Evolutionary conservation across 2,329 filamentous ascomycete genomes (phyloP), one percentile per base, ranked within the genome.

Genomic region (Penicillium glabrum): DNA sequence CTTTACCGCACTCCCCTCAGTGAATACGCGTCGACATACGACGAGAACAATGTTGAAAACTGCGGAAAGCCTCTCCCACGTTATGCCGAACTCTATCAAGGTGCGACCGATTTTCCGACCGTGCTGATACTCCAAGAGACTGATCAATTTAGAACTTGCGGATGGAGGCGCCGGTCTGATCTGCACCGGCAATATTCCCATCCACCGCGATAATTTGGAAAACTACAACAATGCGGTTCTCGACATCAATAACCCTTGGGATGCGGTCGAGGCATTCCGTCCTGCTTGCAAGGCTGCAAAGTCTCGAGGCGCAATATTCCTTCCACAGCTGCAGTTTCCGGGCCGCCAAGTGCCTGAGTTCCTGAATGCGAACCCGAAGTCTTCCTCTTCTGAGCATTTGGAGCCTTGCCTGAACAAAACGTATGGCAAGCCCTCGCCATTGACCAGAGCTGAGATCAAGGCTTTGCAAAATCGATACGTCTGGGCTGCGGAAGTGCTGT

Each of bases 211-310:
- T 44, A 64, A 67, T 33, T 59, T 68, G 3, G 64, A 69, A 43
- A 64, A 64, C 47, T 64, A 66, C 29, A 67, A 68, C 51, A 69
- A 69, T 31, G 67, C 62, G 5, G 61, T 69, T 6, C 61, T 69
- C 29, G 67, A 69, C 27, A 60, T 63, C 26, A 61, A 64, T 35
- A 63, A 66, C 48, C 57, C 63, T 9, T 61, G 57, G 53, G 61
- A 66, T 21, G 54, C 64, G 3, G 60, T 69, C 1, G 59, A 58
- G 31, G 66, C 64, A 10, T 67, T 66, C 43, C 47, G 56, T n/a
- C 61, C 63, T n/a, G 59, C 65, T 3, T 57, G 62, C 41, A 47
- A 57, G 11, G 64, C 60, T 13, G 64, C 65, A 11, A 67, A 66
- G 46, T 65, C 62, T 23, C 58, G 59, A 5, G 65, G 65, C 27